These are phyloP conservation scores for Salix suchowensis DNA, from an alignment of 345 rosid genomes.

Conservation along the genomic window DNA sequence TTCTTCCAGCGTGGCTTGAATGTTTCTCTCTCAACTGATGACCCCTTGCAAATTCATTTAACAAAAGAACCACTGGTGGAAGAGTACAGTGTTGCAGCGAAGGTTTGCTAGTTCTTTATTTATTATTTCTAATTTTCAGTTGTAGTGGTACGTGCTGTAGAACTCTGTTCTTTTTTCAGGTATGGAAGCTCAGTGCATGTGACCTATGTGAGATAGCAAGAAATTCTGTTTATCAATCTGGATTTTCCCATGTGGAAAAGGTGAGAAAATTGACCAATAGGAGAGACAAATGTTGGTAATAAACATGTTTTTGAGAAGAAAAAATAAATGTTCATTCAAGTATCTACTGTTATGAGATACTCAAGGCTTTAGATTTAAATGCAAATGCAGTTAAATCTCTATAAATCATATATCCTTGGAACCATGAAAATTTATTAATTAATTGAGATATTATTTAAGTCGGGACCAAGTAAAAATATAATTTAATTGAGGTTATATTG, in stretches of 20 bases:
- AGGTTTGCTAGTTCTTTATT: conserved; percentile 23
- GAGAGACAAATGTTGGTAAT: not conserved
- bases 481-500: too few species aligned
- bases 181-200: conserved; percentile 52
- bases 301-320: too few species aligned
- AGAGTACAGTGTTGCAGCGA: conserved; percentile 56
- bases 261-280: conserved; percentile 16
- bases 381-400: too few species aligned
- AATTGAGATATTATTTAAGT: too few species aligned
- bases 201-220: conserved; percentile 58
- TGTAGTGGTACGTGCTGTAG: not conserved
- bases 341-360: too few species aligned
- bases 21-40: conserved; percentile 50
- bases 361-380: too few species aligned
- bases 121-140: not conserved
- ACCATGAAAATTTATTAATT: too few species aligned
- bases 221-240: conserved; percentile 52
- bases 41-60: conserved; percentile 56
- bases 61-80: conserved; percentile 54
- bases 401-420: too few species aligned
- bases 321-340: too few species aligned
- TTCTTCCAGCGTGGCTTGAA: conserved; percentile 52
- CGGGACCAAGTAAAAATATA: too few species aligned
- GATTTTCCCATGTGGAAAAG: conserved; percentile 43
- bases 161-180: conserved; percentile 22